Conservation (phyloP, 169 alveolate species). For the Plasmodium chabaudi region DNA sequence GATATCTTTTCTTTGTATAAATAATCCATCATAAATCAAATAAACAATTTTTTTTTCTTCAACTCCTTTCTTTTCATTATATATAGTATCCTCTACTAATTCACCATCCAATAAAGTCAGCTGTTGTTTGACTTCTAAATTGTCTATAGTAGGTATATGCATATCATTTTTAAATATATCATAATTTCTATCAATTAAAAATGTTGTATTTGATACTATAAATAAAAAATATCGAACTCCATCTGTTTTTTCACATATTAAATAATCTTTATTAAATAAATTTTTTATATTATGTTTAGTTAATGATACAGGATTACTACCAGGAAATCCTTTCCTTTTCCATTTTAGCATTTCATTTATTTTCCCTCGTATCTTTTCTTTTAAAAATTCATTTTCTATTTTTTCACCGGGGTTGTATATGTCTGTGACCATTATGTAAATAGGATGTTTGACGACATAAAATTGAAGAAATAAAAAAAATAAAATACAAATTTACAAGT, state of each 20-base stretch:
- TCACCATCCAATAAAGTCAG: constrained; percentile 92
- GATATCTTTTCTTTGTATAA: constrained; percentile 87
- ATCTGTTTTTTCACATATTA: constrained; percentile 94
- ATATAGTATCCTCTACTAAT: constrained; percentile 84
- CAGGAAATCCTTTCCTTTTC: constrained; percentile 90
- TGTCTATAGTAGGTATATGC: constrained; percentile 87
- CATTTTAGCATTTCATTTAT: constrained; percentile 88
- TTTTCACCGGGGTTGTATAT: constrained; percentile 72
- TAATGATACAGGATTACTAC: constrained; percentile 92
- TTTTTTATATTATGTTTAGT: constrained; percentile 81
- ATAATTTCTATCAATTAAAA: constrained; percentile 90
- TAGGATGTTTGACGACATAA: background rate
- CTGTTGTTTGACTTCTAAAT: constrained; percentile 86
- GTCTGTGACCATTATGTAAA: constrained; percentile 16
- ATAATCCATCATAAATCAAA: constrained; percentile 90
- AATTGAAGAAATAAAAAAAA: background rate
- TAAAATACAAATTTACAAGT: too few relatives aligned
- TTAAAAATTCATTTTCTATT: constrained; percentile 60
- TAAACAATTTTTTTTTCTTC: constrained; percentile 70
- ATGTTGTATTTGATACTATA: constrained; percentile 89
- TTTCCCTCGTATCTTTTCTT: constrained; percentile 77
- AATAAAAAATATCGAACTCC: constrained; percentile 90
- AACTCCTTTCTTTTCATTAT: constrained; percentile 45
- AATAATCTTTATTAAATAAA: constrained; percentile 85
- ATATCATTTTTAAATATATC: constrained; percentile 85